Evolutionary conservation across 306 rosid species (phyloP).

Genomic region (Styphnolobium japonicum): DNA sequence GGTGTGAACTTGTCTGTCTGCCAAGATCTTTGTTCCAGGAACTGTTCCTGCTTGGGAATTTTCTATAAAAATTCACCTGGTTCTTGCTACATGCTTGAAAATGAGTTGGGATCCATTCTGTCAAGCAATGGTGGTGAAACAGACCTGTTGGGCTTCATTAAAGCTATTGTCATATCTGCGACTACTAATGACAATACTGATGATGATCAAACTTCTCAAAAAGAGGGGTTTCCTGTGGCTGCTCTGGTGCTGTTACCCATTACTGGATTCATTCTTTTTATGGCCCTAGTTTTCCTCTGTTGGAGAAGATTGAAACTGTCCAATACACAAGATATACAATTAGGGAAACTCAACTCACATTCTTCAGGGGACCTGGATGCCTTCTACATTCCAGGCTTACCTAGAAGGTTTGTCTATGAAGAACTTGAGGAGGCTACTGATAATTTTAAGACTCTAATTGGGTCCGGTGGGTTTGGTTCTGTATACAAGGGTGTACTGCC

Average conservation of each 20-base stretch:
- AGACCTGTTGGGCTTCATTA: conserved; percentile 58
- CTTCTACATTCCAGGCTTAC: conserved; percentile 88
- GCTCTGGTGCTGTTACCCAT: conserved; percentile 67
- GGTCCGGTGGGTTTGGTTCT: conserved; percentile 83
- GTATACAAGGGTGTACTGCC: conserved; percentile 77
- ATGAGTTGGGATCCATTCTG: conserved; percentile 64
- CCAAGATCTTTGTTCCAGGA: conserved; percentile 57
- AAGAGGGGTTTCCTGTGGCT: conserved; percentile 45
- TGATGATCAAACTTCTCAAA: conserved; percentile 7
- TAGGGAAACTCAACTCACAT: conserved; percentile 46
- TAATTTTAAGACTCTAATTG: conserved; percentile 68
- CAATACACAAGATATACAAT: conserved; percentile 32
- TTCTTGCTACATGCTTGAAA: conserved; percentile 63
- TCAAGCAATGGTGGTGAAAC: conserved; percentile 22
- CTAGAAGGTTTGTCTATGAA: conserved; percentile 67
- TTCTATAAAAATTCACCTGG: conserved; percentile 58
- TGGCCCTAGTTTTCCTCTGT: conserved; percentile 48
- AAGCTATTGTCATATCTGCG: conserved; percentile 31
- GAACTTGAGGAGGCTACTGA: conserved; percentile 79
- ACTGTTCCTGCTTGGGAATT: conserved; percentile 82
- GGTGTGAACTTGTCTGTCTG: conserved; percentile 54
- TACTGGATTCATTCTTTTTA: conserved; percentile 45
- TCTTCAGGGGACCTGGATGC: conserved; percentile 63
- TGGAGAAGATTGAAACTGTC: conserved; percentile 50
- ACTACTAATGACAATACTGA: neutral